A percentile compares a stretch with the other conserved stretches of the same genome.
These are phyloP conservation scores for Allomyces macrogynus DNA, from an alignment of 192 early-diverging fungal genomes.

Conservation along the genomic window DNA sequence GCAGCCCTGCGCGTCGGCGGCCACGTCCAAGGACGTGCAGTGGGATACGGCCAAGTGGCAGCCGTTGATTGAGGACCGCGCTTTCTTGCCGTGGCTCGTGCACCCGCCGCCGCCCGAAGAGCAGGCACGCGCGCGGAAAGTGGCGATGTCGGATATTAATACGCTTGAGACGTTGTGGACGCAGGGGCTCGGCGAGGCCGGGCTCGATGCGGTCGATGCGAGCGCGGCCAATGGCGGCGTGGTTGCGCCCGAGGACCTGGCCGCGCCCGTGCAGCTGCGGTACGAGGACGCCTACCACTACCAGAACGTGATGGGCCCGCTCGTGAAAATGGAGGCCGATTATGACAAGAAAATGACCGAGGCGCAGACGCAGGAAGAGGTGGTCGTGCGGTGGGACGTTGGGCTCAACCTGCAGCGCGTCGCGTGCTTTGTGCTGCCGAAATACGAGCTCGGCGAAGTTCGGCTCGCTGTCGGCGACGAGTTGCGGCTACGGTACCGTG, in stretches of 20 bases:
- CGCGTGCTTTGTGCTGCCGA: slow-evolving; percentile 84
- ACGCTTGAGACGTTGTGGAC: slow-evolving; percentile 83
- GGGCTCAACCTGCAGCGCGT: slow-evolving; percentile 78
- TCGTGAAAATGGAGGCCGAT: slow-evolving; percentile 89
- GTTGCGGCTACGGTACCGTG: slow-evolving; percentile 65
- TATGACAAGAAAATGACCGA: slow-evolving; percentile 73
- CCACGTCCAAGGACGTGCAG: slow-evolving; percentile 67
- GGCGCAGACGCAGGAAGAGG: slow-evolving; percentile 85
- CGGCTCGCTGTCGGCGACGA: slow-evolving; percentile 88
- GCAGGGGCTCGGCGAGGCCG: slow-evolving; percentile 41
- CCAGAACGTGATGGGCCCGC: slow-evolving; percentile 82
- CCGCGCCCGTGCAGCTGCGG: slow-evolving; percentile 46
- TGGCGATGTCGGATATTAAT: slow-evolving; percentile 63
- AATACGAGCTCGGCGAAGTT: slow-evolving; percentile 71
- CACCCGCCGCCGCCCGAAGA: slow-evolving; percentile 71
- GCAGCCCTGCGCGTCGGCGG: slow-evolving; percentile 78
- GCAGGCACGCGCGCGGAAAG: slow-evolving; percentile 57
- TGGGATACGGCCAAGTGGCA: slow-evolving; percentile 97
- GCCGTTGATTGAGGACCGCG: slow-evolving; percentile 86
- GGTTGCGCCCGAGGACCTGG: slow-evolving; percentile 36
- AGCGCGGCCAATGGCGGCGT: slow-evolving; percentile 28
- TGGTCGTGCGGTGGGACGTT: slow-evolving; percentile 93
- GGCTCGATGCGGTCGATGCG: slow-evolving; percentile 59
- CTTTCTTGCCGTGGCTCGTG: slow-evolving; percentile 86
- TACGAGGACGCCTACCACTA: slow-evolving; percentile 97